These are phyloP conservation scores for Gypsophila paniculata DNA, from an alignment of 179 eudicot species.

Conservation along the genomic window DNA sequence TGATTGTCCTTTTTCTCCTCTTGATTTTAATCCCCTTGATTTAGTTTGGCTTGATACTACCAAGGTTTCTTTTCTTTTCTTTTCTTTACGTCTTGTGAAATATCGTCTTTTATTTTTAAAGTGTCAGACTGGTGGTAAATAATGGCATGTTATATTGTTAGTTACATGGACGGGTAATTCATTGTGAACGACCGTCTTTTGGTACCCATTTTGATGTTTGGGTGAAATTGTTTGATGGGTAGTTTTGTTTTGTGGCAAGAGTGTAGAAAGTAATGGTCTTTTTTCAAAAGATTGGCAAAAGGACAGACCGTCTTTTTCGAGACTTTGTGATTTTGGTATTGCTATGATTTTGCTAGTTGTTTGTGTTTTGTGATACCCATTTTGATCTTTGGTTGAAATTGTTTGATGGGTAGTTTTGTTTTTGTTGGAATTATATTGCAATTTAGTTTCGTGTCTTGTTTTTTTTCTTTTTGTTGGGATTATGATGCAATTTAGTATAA, in stretches of 20 bases:
- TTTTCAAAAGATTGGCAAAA: conserved; percentile 33
- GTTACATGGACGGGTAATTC: too few species aligned
- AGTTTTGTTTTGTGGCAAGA: too few species aligned
- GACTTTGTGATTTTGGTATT: background rate
- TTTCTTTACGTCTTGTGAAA: too few species aligned
- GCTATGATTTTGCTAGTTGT: background rate
- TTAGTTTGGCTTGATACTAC: conserved; percentile 96
- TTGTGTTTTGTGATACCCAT: background rate
- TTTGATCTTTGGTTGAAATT: background rate
- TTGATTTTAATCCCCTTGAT: conserved; percentile 95
- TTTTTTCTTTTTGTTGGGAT: too few species aligned
- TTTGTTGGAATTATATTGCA: background rate
- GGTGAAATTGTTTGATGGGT: background rate
- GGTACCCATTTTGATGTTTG: background rate
- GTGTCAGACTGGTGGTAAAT: too few species aligned
- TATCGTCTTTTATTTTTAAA: too few species aligned
- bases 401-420: background rate
- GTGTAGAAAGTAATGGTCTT: too few species aligned
- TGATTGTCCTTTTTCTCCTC: conserved; percentile 93
- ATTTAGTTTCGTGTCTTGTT: too few species aligned
- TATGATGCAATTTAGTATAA: too few species aligned
- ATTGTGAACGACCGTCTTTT: background rate
- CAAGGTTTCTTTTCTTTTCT: too few species aligned
- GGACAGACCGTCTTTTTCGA: conserved; percentile 24
- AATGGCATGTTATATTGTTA: too few species aligned